Conservation (phyloP, 495 filamentous ascomycete genomes). For the Hypoxylon perforatum region DNA sequence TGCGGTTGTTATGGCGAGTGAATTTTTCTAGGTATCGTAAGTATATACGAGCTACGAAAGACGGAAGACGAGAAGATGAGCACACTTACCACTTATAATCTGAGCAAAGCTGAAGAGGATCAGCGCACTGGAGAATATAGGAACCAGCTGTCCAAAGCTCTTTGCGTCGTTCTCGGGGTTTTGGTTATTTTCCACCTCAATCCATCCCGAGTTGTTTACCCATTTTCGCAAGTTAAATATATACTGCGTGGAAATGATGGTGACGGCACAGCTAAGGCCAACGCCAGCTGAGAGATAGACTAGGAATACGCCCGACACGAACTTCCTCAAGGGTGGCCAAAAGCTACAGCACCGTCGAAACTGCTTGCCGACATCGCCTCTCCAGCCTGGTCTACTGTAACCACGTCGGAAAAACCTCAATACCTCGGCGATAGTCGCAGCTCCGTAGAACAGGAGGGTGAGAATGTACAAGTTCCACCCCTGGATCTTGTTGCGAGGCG, state of each 20-base stretch:
- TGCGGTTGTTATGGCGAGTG: slow-evolving; percentile 18
- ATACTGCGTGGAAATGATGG: slow-evolving; percentile 36
- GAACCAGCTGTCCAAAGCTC: slow-evolving; percentile 52
- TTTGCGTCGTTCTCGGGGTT: slow-evolving; percentile 48
- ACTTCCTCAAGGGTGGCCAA: slow-evolving; percentile 14
- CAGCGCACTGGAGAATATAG: slow-evolving; percentile 47
- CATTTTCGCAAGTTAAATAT: slow-evolving; percentile 44
- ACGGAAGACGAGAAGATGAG: not conserved
- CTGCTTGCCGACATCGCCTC: slow-evolving; percentile 9
- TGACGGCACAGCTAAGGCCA: slow-evolving; percentile 25
- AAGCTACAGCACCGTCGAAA: slow-evolving; percentile 15
- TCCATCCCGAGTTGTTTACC: slow-evolving; percentile 47
- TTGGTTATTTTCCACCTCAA: slow-evolving; percentile 22
- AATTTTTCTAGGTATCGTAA: slow-evolving; percentile 22
- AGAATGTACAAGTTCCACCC: slow-evolving; percentile 46
- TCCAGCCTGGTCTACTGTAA: slow-evolving; percentile 23
- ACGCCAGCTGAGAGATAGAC: slow-evolving; percentile 41
- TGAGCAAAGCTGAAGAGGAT: slow-evolving; percentile 52
- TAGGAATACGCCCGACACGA: slow-evolving; percentile 31
- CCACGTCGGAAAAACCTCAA: slow-evolving; percentile 40
- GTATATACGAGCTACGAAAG: not conserved
- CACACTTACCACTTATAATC: slow-evolving; percentile 46
- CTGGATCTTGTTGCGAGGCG: slow-evolving; percentile 39
- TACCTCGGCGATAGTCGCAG: slow-evolving; percentile 40
- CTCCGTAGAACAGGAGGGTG: slow-evolving; percentile 42